Conservation (phyloP, 371 early-diverging fungal species). For the Rhizopus sp. region DNA sequence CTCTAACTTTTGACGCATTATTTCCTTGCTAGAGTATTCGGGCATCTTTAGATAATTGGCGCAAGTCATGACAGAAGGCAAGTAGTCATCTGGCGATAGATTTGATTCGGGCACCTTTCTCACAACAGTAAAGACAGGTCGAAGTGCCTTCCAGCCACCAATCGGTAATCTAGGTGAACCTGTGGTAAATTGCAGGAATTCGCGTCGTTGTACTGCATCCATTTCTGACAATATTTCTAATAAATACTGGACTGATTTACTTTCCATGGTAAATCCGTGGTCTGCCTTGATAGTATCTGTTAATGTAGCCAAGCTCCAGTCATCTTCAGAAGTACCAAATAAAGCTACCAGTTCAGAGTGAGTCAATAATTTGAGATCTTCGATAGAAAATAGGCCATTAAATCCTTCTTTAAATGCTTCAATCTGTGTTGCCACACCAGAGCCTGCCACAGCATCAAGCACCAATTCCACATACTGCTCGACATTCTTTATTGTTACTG, state of each 20-base stretch:
- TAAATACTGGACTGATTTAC: constrained; percentile 67
- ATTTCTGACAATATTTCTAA: constrained; percentile 70
- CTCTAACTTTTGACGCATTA: constrained; percentile 65
- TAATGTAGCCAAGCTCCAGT: constrained; percentile 81
- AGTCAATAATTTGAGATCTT: constrained; percentile 68
- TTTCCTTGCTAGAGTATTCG: constrained; percentile 72
- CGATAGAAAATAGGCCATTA: constrained; percentile 72
- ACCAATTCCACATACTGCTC: constrained; percentile 73
- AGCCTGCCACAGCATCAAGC: constrained; percentile 66
- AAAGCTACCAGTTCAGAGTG: constrained; percentile 73
- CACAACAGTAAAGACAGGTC: constrained; percentile 88
- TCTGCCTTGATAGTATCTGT: constrained; percentile 79
- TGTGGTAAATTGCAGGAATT: constrained; percentile 88
- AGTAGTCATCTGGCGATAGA: constrained; percentile 73
- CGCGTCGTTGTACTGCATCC: constrained; percentile 63
- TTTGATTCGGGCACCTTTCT: constrained; percentile 72
- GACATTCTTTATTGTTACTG: constrained; percentile 77
- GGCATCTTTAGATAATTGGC: constrained; percentile 95
- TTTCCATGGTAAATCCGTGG: constrained; percentile 83
- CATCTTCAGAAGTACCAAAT: constrained; percentile 69
- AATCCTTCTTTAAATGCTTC: constrained; percentile 84
- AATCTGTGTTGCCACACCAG: constrained; percentile 76
- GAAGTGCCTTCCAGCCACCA: constrained; percentile 81
- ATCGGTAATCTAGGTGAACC: constrained; percentile 92
- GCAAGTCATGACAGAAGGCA: constrained; percentile 97